Evolutionary conservation across 176 grass and related monocot species (phyloP).

Genomic region (Rhynchospora breviuscula): DNA sequence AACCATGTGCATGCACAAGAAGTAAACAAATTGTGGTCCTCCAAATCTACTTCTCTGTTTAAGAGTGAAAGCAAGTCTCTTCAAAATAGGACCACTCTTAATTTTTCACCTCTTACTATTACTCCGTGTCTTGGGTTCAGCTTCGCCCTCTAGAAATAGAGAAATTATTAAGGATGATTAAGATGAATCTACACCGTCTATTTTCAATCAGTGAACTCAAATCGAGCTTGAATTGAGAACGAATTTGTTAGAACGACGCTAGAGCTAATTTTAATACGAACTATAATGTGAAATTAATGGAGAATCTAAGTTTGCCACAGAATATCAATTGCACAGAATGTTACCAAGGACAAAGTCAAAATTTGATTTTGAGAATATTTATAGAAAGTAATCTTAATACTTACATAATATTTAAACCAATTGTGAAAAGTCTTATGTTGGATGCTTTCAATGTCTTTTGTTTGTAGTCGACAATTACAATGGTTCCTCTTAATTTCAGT

Average conservation of each 20-base stretch:
- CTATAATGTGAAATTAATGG: not conserved
- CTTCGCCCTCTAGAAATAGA: not conserved
- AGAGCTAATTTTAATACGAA: not conserved
- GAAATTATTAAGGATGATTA: not conserved
- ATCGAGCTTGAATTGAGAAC: not conserved
- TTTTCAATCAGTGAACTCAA: not conserved
- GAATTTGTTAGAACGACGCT: not conserved
- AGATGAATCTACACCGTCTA: not conserved
- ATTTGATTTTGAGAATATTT: no score
- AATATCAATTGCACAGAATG: no score
- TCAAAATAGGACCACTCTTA: no score
- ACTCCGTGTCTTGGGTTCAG: not conserved
- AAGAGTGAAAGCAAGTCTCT: not conserved
- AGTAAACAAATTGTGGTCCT: constrained; percentile 28
- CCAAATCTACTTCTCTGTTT: constrained; percentile 24
- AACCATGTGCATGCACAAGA: constrained; percentile 26
- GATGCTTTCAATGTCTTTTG: no score
- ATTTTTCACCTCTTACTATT: not conserved
- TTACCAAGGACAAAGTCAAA: no score
- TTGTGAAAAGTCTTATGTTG: no score
- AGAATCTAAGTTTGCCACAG: not conserved
- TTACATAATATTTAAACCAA: no score
- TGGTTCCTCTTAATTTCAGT: no score
- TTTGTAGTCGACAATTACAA: no score
- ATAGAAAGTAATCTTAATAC: no score